Percentiles rank a stretch among this genome's conserved stretches.
These are phyloP conservation scores for Mycosphaerella sp. DNA, from an alignment of 2,329 filamentous ascomycete genomes.

Conservation along the genomic window DNA sequence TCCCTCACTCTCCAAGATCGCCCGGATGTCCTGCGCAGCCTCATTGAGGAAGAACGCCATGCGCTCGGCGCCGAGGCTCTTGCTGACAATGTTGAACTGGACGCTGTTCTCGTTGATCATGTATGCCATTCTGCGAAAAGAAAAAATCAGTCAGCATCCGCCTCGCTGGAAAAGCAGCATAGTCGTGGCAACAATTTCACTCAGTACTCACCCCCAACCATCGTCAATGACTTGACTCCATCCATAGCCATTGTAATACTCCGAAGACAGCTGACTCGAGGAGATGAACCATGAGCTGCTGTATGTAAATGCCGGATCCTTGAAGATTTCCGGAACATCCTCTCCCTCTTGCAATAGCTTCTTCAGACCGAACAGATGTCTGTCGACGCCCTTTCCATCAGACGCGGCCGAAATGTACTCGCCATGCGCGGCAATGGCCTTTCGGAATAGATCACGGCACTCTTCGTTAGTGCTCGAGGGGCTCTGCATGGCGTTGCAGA, in stretches of 20 bases:
- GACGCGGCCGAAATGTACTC: slow-evolving; percentile 87
- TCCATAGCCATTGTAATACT: slow-evolving; percentile 98
- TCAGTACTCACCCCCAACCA: slow-evolving; percentile 62
- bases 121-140: slow-evolving; percentile 63
- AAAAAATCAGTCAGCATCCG: slow-evolving; percentile 19
- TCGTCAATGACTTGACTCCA: slow-evolving; percentile 97
- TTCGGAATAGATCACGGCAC: slow-evolving; percentile 69
- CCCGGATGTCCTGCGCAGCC: slow-evolving; percentile 81
- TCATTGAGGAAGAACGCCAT: slow-evolving; percentile 98
- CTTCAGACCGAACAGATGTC: slow-evolving; percentile 96
- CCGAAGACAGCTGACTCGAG: slow-evolving; percentile 81
- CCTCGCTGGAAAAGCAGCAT: background rate
- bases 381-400: slow-evolving; percentile 88
- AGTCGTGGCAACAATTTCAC: background rate
- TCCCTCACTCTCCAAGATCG: slow-evolving; percentile 68
- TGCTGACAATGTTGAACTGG: slow-evolving; percentile 97
- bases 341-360: slow-evolving; percentile 76
- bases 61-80: slow-evolving; percentile 78
- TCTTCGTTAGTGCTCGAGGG: slow-evolving; percentile 55
- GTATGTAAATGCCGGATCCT: slow-evolving; percentile 80
- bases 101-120: slow-evolving; percentile 99
- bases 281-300: slow-evolving; percentile 84
- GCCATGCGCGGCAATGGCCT: slow-evolving; percentile 72
- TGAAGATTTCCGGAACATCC: slow-evolving; percentile 73
- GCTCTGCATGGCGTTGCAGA: slow-evolving; percentile 82